A percentile compares a stretch with the other conserved stretches of the same genome.
These are phyloP conservation scores for Bruguiera sexangula DNA, from an alignment of 345 rosid genomes.

Conservation along the genomic window DNA sequence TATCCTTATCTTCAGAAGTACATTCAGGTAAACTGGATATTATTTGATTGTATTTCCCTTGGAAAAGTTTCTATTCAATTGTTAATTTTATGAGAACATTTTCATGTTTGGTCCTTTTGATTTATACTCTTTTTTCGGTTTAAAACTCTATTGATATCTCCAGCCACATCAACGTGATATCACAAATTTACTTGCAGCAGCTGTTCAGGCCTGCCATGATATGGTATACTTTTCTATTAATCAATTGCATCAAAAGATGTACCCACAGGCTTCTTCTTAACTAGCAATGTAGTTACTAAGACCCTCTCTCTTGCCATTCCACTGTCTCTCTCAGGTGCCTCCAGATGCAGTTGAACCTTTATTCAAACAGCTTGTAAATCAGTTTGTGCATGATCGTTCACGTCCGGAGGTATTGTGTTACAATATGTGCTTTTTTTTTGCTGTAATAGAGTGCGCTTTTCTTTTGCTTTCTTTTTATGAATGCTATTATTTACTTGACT, in stretches of 20 bases:
- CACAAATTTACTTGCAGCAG: slow-evolving; percentile 89
- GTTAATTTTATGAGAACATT: not conserved
- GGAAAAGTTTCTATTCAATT: slow-evolving; percentile 4
- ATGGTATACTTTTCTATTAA: slow-evolving; percentile 53
- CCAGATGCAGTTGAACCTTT: slow-evolving; percentile 98
- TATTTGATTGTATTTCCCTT: slow-evolving; percentile 10
- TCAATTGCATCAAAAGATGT: slow-evolving; percentile 7
- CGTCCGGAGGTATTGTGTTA: slow-evolving; percentile 71
- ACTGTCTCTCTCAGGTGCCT: slow-evolving; percentile 53
- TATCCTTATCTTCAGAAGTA: slow-evolving; percentile 80
- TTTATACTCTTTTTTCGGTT: not conserved
- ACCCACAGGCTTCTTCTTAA: not conserved
- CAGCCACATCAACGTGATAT: slow-evolving; percentile 95
- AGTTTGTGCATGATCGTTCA: slow-evolving; percentile 87
- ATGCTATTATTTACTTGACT: slow-evolving; percentile 7
- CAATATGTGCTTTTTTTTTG: not conserved
- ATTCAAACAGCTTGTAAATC: slow-evolving; percentile 87
- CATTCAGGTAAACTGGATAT: slow-evolving; percentile 53
- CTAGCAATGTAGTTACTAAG: not conserved
- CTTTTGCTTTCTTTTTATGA: not conserved
- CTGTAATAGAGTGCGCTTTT: not conserved
- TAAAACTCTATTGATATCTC: slow-evolving; percentile 16
- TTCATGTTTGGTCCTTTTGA: too few species aligned
- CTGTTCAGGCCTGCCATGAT: slow-evolving; percentile 96
- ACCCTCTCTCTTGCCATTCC: not conserved